Evolutionary conservation across 805 yeast species (phyloP), one percentile per base, ranked within the genome.

Genomic region (Cyberlindnera mrakii): DNA sequence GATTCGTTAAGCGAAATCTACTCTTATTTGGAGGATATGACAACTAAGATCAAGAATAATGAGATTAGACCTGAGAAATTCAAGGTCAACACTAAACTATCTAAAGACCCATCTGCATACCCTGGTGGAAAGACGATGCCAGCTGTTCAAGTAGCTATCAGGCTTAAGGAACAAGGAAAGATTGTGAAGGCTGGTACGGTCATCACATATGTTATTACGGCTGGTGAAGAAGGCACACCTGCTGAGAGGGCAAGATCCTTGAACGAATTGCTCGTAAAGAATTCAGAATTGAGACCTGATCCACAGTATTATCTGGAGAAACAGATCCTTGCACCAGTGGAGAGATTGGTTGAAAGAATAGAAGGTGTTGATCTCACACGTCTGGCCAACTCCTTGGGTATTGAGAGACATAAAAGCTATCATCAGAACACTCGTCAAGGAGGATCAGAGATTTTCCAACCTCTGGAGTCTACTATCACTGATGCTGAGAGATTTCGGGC

Each of bases 301-400:
- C 74, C 85, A 1, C 72, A 69, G 33, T 90, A 76, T 58, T 93
- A 93, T 60, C 68, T 91, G 52, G 93, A 82, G 51, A 85, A 88
- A 60, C 99, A 93, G 64, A 75, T 93, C 9, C 78, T 85, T 55
- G 89, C 95, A 2, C 97, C 97, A 4, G 80, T 93, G 9, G 95
- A 87, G 59, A 79, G 99, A 64, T 70, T 93, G 41, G 68, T 91
- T 34, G 95, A 83, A 51, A 77, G 83, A 48, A 80, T 93, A 42
- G 95, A 88, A 50, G 96, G 98, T 34, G 75, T 85, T 49, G 97
- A 91, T 58, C 71, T 80, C 55, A 78, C 80, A 39, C 74, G 93
- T 51, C 71, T 93, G 33, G 95, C 96, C 4, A 72, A 74, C 37
- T 72, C 82, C 3, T 69, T 93, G 31, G 96, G 96, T 0, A 69